Conservation (phyloP, 1,284 basidiomycete genomes). For the Irpex sp. region DNA sequence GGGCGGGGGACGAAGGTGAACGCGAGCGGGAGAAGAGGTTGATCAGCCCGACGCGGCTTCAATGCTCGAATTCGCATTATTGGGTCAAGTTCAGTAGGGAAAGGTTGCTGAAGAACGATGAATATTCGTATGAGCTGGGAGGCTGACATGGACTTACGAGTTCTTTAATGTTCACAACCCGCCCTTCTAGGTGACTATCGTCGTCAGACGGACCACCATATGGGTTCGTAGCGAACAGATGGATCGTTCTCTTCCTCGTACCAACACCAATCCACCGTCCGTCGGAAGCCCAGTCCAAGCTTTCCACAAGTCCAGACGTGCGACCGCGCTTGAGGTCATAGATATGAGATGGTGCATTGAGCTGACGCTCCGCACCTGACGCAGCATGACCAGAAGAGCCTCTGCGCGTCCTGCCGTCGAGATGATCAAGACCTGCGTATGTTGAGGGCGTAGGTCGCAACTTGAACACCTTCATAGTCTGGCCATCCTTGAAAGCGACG, state of each 20-base stretch:
- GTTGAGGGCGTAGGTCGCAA: slow-evolving; percentile 37
- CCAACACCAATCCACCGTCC: slow-evolving; percentile 71
- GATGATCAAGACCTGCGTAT: background rate
- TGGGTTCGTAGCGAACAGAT: slow-evolving; percentile 77
- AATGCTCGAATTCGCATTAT: slow-evolving; percentile 51
- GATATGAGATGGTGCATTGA: slow-evolving; percentile 48
- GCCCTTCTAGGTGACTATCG: slow-evolving; percentile 58
- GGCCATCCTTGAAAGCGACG: slow-evolving; percentile 58
- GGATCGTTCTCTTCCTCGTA: slow-evolving; percentile 59
- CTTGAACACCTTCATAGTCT: slow-evolving; percentile 54
- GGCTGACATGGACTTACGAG: slow-evolving; percentile 35
- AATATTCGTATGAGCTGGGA: background rate
- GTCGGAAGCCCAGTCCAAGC: slow-evolving; percentile 55
- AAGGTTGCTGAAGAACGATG: slow-evolving; percentile 36
- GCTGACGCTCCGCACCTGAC: background rate
- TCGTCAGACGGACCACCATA: slow-evolving; percentile 68
- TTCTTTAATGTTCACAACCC: slow-evolving; percentile 51
- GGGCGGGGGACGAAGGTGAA: slow-evolving; percentile 52
- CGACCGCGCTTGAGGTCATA: slow-evolving; percentile 72
- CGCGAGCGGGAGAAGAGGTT: slow-evolving; percentile 39
- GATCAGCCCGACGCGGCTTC: slow-evolving; percentile 30
- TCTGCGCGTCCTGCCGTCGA: background rate
- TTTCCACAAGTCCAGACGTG: slow-evolving; percentile 63
- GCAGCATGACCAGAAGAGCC: background rate
- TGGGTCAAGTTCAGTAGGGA: slow-evolving; percentile 53